These are phyloP conservation scores for Pleodorina starrii DNA, from an alignment of 139 green algal species.

Conservation along the genomic window DNA sequence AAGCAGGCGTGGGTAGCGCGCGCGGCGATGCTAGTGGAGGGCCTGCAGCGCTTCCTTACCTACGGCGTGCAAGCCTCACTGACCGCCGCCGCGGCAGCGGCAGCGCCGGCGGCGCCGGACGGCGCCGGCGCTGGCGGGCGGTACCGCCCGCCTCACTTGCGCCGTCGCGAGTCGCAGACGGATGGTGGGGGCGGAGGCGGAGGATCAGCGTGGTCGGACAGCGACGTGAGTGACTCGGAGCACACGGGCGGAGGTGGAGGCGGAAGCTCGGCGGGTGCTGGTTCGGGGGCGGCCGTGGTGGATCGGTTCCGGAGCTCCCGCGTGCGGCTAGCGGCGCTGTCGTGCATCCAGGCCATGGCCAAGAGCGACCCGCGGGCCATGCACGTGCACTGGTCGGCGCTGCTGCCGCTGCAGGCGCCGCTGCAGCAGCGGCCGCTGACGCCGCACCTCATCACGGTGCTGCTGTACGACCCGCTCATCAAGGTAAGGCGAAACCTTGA, in stretches of 20 bases:
- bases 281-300: not conserved
- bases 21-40: conserved; percentile 51
- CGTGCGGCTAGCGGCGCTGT: conserved; percentile 64
- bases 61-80: conserved; percentile 50
- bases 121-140: not conserved
- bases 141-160: conserved; percentile 44
- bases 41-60: conserved; percentile 49
- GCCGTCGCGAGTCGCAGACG: not conserved
- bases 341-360: conserved; percentile 71
- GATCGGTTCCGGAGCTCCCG: conserved; percentile 42
- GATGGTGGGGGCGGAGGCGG: not conserved
- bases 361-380: conserved; percentile 72
- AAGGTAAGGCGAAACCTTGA: conserved; percentile 63
- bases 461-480: conserved; percentile 73
- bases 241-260: not conserved
- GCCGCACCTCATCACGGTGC: conserved; percentile 67
- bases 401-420: conserved; percentile 70
- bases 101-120: not conserved
- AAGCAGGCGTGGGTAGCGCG: conserved; percentile 48
- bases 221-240: conserved; percentile 34
- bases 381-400: conserved; percentile 69
- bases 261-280: not conserved
- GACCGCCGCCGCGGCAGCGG: not conserved
- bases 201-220: conserved; percentile 13
- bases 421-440: conserved; percentile 60